Percentiles rank a stretch among this genome's conserved stretches.
Evolutionary conservation across 2,329 filamentous ascomycete genomes (phyloP).

Genomic region (Fusarium oxysporum): DNA sequence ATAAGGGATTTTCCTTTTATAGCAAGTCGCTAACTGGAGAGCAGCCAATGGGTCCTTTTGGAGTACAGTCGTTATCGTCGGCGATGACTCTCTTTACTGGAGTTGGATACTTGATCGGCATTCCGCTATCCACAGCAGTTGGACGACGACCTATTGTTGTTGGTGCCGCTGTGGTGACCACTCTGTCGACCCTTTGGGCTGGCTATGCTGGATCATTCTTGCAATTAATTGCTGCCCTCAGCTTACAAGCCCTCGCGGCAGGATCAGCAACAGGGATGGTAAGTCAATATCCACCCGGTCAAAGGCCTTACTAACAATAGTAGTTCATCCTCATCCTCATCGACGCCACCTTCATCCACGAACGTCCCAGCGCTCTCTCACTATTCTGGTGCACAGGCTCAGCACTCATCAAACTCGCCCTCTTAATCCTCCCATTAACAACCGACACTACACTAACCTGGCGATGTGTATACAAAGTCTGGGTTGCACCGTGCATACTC

Average conservation of each 20-base stretch:
- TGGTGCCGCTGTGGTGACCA: background rate
- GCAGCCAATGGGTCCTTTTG: constrained; percentile 13
- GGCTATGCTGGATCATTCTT: constrained; percentile 5
- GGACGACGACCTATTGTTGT: constrained; percentile 28
- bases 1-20: no score
- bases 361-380: constrained; percentile 27
- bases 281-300: background rate
- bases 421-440: constrained; percentile 3
- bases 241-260: constrained; percentile 19
- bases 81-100: constrained; percentile 33
- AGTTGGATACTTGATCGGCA: constrained; percentile 8
- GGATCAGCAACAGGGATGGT: constrained; percentile 22
- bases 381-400: constrained; percentile 23
- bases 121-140: constrained; percentile 30
- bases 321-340: constrained; percentile 24
- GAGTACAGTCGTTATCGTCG: background rate
- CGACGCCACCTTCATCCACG: constrained; percentile 34
- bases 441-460: background rate
- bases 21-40: no score
- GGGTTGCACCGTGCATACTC: background rate
- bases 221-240: constrained; percentile 5
- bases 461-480: constrained; percentile 24
- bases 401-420: constrained; percentile 9
- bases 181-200: constrained; percentile 18
- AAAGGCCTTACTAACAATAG: fast-evolving